phyloP scores from a whole-genome alignment of 306 rosid species.

The Purshia tridentata region DNA sequence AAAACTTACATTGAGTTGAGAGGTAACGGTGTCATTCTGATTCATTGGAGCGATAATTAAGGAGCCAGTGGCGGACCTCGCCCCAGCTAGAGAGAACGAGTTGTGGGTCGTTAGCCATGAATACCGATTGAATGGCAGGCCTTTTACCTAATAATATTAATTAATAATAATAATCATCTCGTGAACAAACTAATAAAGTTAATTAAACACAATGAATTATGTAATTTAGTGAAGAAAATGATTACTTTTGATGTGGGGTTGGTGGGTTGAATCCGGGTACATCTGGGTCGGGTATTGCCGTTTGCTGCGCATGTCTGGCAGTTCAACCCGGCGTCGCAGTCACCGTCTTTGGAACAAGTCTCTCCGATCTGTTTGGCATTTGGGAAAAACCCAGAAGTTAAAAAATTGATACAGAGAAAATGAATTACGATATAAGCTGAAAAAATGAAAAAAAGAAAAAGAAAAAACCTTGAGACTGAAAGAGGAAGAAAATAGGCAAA shows the following conservation, averaged over 20 bases:
- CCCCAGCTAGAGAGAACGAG: constrained; percentile 66
- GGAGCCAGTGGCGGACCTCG: constrained; percentile 63
- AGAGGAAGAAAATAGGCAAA: constrained; percentile 49
- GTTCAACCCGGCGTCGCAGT: constrained; percentile 66
- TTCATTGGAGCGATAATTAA: constrained; percentile 58
- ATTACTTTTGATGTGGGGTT: constrained; percentile 63
- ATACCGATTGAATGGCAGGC: constrained; percentile 71
- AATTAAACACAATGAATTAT: too few species aligned
- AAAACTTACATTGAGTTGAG: constrained; percentile 68
- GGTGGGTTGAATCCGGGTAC: constrained; percentile 61
- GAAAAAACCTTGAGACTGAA: constrained; percentile 56
- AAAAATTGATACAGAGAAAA: background rate
- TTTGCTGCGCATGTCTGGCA: constrained; percentile 74
- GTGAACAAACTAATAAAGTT: background rate
- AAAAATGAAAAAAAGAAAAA: background rate
- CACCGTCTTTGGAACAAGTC: constrained; percentile 58
- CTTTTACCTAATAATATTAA: constrained; percentile 47
- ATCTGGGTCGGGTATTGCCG: constrained; percentile 90
- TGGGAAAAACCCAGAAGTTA: constrained; percentile 10
- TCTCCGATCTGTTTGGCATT: constrained; percentile 75
- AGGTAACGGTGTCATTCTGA: constrained; percentile 69
- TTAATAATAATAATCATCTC: background rate
- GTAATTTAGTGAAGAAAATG: background rate
- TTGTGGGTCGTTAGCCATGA: constrained; percentile 98
- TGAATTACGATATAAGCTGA: background rate